Evolutionary conservation across 2,329 filamentous ascomycete genomes (phyloP).

Genomic region (Kalmusia sp.): DNA sequence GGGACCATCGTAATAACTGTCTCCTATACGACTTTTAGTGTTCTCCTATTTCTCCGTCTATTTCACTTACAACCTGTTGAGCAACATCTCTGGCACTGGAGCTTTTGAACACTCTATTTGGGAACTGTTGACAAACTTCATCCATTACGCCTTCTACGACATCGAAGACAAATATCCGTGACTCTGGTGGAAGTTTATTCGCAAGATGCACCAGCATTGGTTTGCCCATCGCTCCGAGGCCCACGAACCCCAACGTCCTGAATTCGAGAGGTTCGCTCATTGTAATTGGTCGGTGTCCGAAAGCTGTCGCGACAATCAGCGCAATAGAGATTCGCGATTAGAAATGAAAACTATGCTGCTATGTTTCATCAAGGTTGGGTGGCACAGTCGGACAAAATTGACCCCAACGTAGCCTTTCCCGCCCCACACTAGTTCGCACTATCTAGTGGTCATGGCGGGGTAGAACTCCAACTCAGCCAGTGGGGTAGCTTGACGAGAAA

Average conservation of each 20-base stretch:
- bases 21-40: conserved; percentile 48
- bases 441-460: conserved; percentile 2
- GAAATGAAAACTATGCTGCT: neutral
- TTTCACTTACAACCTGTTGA: conserved; percentile 55
- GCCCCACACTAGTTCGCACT: conserved; percentile 8
- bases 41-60: neutral
- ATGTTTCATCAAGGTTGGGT: neutral
- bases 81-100: conserved; percentile 57
- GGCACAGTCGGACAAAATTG: neutral
- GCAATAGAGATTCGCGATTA: too few species aligned
- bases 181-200: conserved; percentile 52
- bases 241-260: conserved; percentile 58
- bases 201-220: conserved; percentile 61
- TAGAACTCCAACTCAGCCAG: neutral
- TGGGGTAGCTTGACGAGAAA: neutral
- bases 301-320: neutral
- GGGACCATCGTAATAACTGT: conserved; percentile 62
- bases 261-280: conserved; percentile 33
- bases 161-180: conserved; percentile 58
- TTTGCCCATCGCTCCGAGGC: conserved; percentile 63
- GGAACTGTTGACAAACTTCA: conserved; percentile 51
- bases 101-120: conserved; percentile 48
- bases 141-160: conserved; percentile 53
- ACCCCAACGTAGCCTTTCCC: neutral
- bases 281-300: neutral